Evolutionary conservation across 306 rosid species (phyloP).

Genomic region (Vigna reflexopilosa): DNA sequence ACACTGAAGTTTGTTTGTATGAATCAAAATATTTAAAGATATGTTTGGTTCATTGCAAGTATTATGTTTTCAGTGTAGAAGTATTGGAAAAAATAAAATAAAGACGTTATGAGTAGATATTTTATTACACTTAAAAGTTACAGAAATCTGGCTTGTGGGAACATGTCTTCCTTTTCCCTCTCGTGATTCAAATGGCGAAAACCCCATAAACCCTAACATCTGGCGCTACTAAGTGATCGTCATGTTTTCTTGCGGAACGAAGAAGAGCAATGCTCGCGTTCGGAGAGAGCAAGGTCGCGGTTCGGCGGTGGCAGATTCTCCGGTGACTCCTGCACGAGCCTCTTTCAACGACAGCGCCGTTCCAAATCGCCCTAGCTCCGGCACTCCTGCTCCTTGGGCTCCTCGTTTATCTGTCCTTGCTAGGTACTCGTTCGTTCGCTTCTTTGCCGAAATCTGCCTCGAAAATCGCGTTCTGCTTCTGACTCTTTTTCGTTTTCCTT

Average conservation of each 20-base stretch:
- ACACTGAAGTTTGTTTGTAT: too few species aligned
- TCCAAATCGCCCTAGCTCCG: slow-evolving; percentile 83
- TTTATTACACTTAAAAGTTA: neutral
- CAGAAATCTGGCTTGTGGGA: neutral
- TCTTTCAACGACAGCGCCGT: slow-evolving; percentile 48
- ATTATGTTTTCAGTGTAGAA: too few species aligned
- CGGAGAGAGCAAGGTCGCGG: slow-evolving; percentile 44
- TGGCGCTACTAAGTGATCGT: neutral
- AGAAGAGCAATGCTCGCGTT: slow-evolving; percentile 59
- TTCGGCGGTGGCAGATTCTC: slow-evolving; percentile 52
- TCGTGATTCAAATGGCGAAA: slow-evolving; percentile 39
- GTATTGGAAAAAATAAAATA: too few species aligned
- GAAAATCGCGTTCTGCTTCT: slow-evolving; percentile 12
- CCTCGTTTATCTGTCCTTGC: slow-evolving; percentile 94
- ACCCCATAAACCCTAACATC: slow-evolving; percentile 51
- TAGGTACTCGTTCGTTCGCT: slow-evolving; percentile 51
- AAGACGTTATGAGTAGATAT: neutral
- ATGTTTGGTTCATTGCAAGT: too few species aligned
- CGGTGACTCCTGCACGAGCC: slow-evolving; percentile 63
- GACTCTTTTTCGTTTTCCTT: neutral
- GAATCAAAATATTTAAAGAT: too few species aligned
- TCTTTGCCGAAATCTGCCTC: neutral
- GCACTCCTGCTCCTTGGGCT: slow-evolving; percentile 98
- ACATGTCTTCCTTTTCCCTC: slow-evolving; percentile 12
- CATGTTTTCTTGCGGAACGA: slow-evolving; percentile 84